Evolutionary conservation across 2,329 filamentous ascomycete genomes (phyloP), one percentile per base, ranked within the genome.

Genomic region (Capronia coronata): DNA sequence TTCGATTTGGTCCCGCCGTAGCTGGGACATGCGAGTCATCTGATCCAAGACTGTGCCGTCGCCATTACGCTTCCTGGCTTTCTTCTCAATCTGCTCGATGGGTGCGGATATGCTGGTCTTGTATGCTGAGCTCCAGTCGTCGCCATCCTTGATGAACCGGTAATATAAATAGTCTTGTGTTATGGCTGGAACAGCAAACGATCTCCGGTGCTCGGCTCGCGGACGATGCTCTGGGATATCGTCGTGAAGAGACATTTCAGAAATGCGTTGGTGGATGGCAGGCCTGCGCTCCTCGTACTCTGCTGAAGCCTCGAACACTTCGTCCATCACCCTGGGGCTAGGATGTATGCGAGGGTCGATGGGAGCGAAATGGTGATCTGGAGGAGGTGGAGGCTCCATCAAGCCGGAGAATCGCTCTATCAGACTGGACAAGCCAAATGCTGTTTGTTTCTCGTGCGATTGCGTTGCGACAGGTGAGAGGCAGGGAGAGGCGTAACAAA

Each of bases 361-460:
- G 2, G 54, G 48, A 34, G 21, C 22, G 29, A 56, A 56, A 34
- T 51, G 45, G 23, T 56, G 47, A 18, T 41, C 42, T 16, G 54
- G 51, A 11, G 54, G 54, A 29, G 50, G 50, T 32, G 48, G 48
- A 23, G 49, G 54, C 29, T 54, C 54, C 54, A 54, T 56, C n/a
- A 8, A 22, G 23, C 30, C 35, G 38, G 45, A 19, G 16, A 16
- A 14, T 3, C 23, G 38, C 21, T 39, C 37, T 43, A 37, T 42
- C 40, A 45, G 34, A 45, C 45, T 51, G 48, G 51, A 56, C 48
- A 51, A 54, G 46, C 45, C 54, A 46, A 46, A 40, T 22, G 42
- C 41, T 21, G 47, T 48, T 34, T 49, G 48, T 29, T 32, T 43
- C 38, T 46, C 48, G 48, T 53, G 51, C 23, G 52, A 43, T 45